Base-by-base conservation (phyloP, 75 land plant genomes). In the Sequoiadendron giganteum region DNA sequence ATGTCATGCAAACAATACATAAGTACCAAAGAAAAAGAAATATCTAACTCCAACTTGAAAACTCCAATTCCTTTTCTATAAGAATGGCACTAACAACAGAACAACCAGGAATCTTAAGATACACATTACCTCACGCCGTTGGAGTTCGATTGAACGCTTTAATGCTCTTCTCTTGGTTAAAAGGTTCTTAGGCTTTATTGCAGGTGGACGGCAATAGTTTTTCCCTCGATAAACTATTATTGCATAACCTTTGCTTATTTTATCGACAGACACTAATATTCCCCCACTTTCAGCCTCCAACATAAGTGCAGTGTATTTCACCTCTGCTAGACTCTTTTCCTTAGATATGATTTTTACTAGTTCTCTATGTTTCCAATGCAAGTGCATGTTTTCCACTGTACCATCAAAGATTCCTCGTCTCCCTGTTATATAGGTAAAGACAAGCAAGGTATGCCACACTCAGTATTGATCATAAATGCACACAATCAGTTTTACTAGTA, bases 281-380 rank as follows among this genome's bases (percentile, higher is more conserved):
- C 99, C 99, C 5, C 99, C 96, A 93, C 99, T 98, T 91, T 98
- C 99, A 86, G 91, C 89, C 87, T 98, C 99, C 55, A 98, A 93
- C 42, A 95, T 92, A 86, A 93, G 86, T 34, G 99, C 99, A 87
- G 92, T 89, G 49, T 93, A 90, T 88, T 92, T 91, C 36, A 93
- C 96, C 88, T 93, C 90, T 28, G 87, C 90, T 72, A 93, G 90
- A 58, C 85, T 86, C 87, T 90, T 91, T 55, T 92, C 96, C 76
- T 97, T 97, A 65, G 94, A 85, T 48, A 95, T 85, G 80, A 98
- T 91, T 89, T 97, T 98, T 55, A 98, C 95, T 84, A 98, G 90
- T 87, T 98, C 99, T 85, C 99, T 90, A 79, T 98, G 95, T 86
- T 98, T 98, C 99, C 99, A 98, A 79, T 98, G 99, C 90, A 98